Base-by-base conservation (phyloP, 2,329 filamentous ascomycete species). In the Colletotrichum noveboracense region DNA sequence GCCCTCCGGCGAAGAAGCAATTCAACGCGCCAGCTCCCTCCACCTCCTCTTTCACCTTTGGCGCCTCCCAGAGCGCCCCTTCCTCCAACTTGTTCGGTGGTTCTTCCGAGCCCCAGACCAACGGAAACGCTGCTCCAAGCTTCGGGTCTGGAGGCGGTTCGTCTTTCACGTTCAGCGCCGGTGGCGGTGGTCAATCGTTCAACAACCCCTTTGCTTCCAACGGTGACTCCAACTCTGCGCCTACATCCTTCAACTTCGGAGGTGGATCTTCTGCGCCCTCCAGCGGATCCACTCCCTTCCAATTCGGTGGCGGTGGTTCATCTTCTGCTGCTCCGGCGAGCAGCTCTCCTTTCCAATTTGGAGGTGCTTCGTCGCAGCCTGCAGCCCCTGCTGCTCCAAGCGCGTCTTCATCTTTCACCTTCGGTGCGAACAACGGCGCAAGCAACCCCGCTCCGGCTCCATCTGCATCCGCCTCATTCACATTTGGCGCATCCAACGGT, bases 181-280 rank as follows among this genome's bases (percentile, higher is more conserved):
- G 79, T 55, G 68, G 79, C 55, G 68, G 79, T 24, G 78, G 79
- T 8, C 79, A 77, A 13, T 65, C 80, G 4, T 84, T 87, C 78
- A 85, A 81, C 78, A 88, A 88, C 75, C 86, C 86, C 2, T 87
- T 87, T 72, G 77, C 83, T 18, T 80, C 82, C 48, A 70, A 71
- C 24, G 81, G 80, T 30, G 80, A 80, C 30, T 79, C 79, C 30
- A 65, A 79, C 38, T 75, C 77, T 55, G 62, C 78, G 24, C 76
- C 82, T 24, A 74, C 78, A 16, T 73, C 82, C 1, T 88, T 88
- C 77, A 84, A 76, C 70, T 88, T 88, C 78, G 83, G 83, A 8
- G 80, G 75, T 18, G 78, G 77, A n/a, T 79, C 73, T 52, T 38
- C 68, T 65, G 77, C 74, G 55, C 78, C 67, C 36, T 69, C 78